These are phyloP conservation scores for Musa acuminata DNA, from an alignment of 176 grass and related monocot species.

Conservation along the genomic window DNA sequence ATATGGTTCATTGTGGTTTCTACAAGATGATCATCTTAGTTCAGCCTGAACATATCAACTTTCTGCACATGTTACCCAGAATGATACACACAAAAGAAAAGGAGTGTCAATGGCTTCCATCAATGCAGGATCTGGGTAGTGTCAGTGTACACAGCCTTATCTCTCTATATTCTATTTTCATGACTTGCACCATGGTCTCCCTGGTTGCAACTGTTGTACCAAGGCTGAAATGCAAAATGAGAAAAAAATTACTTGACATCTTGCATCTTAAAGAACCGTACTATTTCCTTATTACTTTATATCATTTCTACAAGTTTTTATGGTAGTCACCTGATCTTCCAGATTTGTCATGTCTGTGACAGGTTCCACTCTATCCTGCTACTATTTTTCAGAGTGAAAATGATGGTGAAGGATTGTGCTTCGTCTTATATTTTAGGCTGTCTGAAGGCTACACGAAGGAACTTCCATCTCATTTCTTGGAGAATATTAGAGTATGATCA, in stretches of 20 bases:
- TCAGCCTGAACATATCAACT: too few species aligned
- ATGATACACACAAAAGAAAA: too few species aligned
- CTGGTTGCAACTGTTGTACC: too few species aligned
- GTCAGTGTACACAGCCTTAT: too few species aligned
- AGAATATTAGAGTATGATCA: constrained; percentile 14
- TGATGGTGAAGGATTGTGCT: constrained; percentile 16
- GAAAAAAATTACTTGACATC: too few species aligned
- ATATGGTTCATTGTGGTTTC: not conserved
- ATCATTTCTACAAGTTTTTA: not conserved
- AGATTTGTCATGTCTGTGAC: not conserved
- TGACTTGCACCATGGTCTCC: too few species aligned
- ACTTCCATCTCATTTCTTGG: constrained; percentile 17
- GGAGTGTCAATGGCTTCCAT: too few species aligned
- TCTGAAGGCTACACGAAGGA: constrained; percentile 17
- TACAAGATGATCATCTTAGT: not conserved
- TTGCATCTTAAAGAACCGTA: not conserved
- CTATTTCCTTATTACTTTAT: not conserved
- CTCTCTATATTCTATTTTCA: too few species aligned
- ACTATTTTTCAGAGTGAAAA: constrained; percentile 15
- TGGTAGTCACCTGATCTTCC: not conserved
- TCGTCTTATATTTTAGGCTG: constrained; percentile 17
- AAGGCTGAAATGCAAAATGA: too few species aligned
- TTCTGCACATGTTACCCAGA: not conserved
- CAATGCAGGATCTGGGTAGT: too few species aligned
- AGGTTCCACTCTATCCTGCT: constrained; percentile 20